A percentile compares a stretch with the other conserved stretches of the same genome.
These are phyloP conservation scores for Phlyctochytrium arcticum DNA, from an alignment of 192 early-diverging fungal genomes.

Conservation along the genomic window DNA sequence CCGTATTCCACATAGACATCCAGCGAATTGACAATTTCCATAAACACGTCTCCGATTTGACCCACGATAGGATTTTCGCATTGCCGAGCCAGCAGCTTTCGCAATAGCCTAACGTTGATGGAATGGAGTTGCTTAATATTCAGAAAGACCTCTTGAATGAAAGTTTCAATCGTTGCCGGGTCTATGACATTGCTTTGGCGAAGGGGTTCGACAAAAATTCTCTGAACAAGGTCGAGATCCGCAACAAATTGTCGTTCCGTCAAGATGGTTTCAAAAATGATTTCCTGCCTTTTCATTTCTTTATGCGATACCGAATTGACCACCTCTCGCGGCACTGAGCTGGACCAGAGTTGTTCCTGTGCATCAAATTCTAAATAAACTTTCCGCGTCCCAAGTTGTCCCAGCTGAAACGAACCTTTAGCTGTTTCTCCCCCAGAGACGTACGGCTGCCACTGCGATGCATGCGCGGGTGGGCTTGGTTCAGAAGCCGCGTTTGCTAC, in stretches of 20 bases:
- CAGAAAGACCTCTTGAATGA: constrained; percentile 63
- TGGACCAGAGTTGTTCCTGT: constrained; percentile 79
- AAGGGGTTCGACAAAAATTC: constrained; percentile 38
- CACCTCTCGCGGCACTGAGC: constrained; percentile 71
- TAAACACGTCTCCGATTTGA: constrained; percentile 81
- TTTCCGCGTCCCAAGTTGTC: no score
- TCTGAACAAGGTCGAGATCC: constrained; percentile 76
- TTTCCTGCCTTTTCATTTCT: constrained; percentile 88
- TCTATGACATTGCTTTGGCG: constrained; percentile 59
- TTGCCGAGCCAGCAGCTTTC: constrained; percentile 35
- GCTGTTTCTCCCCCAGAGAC: not conserved
- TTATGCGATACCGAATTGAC: constrained; percentile 62
- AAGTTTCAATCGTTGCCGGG: constrained; percentile 54
- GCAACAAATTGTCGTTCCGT: constrained; percentile 89
- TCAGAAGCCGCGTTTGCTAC: constrained; percentile 20
- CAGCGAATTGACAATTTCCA: constrained; percentile 65
- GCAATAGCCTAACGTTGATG: constrained; percentile 35
- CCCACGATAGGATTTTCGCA: constrained; percentile 65
- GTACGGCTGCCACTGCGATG: constrained; percentile 17
- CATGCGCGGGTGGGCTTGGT: constrained; percentile 15
- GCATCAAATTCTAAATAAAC: not conserved
- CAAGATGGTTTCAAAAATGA: constrained; percentile 87
- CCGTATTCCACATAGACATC: constrained; percentile 84
- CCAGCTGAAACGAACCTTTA: not conserved
- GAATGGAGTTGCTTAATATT: constrained; percentile 34